Conservation (phyloP, 1,284 basidiomycete genomes). For the Apiotrichum gamsii region DNA sequence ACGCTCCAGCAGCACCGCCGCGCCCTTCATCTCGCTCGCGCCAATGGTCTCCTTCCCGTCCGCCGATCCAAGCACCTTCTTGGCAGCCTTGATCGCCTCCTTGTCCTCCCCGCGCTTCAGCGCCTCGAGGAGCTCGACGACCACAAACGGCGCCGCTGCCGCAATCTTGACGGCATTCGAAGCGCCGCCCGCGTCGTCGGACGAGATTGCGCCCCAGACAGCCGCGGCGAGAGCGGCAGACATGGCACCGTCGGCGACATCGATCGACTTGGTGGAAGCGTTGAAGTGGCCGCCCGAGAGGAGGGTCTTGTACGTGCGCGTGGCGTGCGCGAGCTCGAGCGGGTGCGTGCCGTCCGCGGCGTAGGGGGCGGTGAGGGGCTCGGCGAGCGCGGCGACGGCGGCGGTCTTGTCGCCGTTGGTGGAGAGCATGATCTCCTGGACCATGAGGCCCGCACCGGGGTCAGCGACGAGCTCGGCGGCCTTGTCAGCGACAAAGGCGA, state of each 20-base stretch:
- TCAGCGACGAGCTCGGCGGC: conserved; percentile 60
- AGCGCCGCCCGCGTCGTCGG: conserved; percentile 38
- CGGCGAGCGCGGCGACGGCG: conserved; percentile 58
- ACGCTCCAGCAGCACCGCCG: conserved; percentile 38
- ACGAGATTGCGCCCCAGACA: conserved; percentile 55
- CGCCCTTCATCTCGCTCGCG: conserved; percentile 42
- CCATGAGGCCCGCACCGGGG: conserved; percentile 67
- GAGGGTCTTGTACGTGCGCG: conserved; percentile 74
- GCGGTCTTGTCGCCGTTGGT: conserved; percentile 69
- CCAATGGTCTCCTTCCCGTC: conserved; percentile 43
- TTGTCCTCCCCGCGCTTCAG: conserved; percentile 32
- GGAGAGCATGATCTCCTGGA: conserved; percentile 71
- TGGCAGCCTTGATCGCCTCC: conserved; percentile 48
- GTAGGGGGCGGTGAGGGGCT: conserved; percentile 55
- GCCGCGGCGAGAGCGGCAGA: conserved; percentile 56
- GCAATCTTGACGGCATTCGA: conserved; percentile 56
- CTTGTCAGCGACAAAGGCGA: conserved; percentile 60
- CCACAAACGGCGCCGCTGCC: conserved; percentile 65
- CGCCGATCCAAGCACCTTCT: conserved; percentile 54
- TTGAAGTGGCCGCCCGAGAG: conserved; percentile 84
- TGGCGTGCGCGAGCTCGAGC: conserved; percentile 71
- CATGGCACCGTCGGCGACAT: conserved; percentile 53
- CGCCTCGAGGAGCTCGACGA: conserved; percentile 67
- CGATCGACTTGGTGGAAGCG: conserved; percentile 55
- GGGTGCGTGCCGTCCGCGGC: conserved; percentile 54